These are phyloP conservation scores for Corynespora cassiicola DNA, from an alignment of 2,329 filamentous ascomycete genomes.

Conservation along the genomic window DNA sequence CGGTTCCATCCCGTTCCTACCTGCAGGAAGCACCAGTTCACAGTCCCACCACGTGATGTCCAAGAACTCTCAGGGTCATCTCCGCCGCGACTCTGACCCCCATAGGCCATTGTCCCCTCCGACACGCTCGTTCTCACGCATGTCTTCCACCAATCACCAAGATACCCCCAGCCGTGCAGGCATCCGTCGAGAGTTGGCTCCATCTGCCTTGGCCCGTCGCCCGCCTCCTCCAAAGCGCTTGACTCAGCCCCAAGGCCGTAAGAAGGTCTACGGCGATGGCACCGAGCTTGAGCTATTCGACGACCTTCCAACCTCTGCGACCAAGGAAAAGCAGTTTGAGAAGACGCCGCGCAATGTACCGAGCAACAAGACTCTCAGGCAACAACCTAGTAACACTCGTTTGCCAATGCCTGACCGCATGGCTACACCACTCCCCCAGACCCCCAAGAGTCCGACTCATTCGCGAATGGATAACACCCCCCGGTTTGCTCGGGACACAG, in stretches of 20 bases:
- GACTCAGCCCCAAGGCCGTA: slow-evolving; percentile 32
- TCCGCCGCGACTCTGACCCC: slow-evolving; percentile 83
- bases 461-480: slow-evolving; percentile 62
- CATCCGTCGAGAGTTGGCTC: slow-evolving; percentile 52
- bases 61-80: slow-evolving; percentile 73
- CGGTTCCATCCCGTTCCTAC: slow-evolving; percentile 75
- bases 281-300: slow-evolving; percentile 93
- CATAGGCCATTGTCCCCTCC: slow-evolving; percentile 54
- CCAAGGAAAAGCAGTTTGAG: slow-evolving; percentile 80
- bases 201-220: slow-evolving; percentile 57
- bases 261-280: slow-evolving; percentile 78
- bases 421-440: slow-evolving; percentile 54
- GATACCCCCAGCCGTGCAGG: slow-evolving; percentile 57
- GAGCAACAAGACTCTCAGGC: slow-evolving; percentile 67
- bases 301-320: slow-evolving; percentile 86
- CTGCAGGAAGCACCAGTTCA: slow-evolving; percentile 74
- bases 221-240: slow-evolving; percentile 66
- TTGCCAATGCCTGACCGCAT: slow-evolving; percentile 52
- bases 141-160: slow-evolving; percentile 55
- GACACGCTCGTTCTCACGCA: slow-evolving; percentile 53
- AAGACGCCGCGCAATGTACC: slow-evolving; percentile 78
- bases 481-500: slow-evolving; percentile 71
- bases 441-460: slow-evolving; percentile 63
- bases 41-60: slow-evolving; percentile 80
- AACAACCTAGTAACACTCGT: slow-evolving; percentile 55